Percentiles rank a stretch among this genome's conserved stretches.
Conservation (phyloP, 1,139 yeast genomes). For the Lodderomyces theae region DNA sequence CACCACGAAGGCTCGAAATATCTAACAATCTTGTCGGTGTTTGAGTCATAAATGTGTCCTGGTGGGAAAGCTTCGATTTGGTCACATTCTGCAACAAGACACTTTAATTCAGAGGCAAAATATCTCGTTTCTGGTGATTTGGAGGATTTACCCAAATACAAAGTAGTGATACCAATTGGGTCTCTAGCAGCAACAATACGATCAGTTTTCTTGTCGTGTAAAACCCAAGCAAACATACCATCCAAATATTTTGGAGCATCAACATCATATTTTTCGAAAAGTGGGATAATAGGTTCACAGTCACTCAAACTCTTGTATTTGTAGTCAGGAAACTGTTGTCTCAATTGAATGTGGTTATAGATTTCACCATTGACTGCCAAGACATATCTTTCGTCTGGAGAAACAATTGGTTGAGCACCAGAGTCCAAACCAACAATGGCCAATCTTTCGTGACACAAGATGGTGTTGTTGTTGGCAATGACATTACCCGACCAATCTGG, state of each 20-base stretch:
- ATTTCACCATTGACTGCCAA: constrained; percentile 97
- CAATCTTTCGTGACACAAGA: constrained; percentile 88
- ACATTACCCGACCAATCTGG: constrained; percentile 98
- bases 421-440: constrained; percentile 94
- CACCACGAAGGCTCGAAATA: constrained; percentile 94
- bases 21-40: constrained; percentile 79
- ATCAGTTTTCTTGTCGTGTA: constrained; percentile 80
- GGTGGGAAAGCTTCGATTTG: constrained; percentile 94
- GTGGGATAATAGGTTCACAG: constrained; percentile 96
- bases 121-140: constrained; percentile 70
- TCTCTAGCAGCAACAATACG: constrained; percentile 96
- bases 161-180: constrained; percentile 95
- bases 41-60: constrained; percentile 93
- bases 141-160: constrained; percentile 88
- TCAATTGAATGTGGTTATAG: constrained; percentile 88
- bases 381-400: constrained; percentile 67
- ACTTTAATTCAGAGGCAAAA: constrained; percentile 93
- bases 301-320: constrained; percentile 83
- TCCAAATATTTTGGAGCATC: constrained; percentile 93
- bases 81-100: constrained; percentile 93
- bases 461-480: constrained; percentile 65
- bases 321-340: constrained; percentile 72
- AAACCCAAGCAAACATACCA: constrained; percentile 97
- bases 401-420: constrained; percentile 96
- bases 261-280: constrained; percentile 77